These are phyloP conservation scores for Trametes villosa DNA, from an alignment of 768 basidiomycete species.

Conservation along the genomic window DNA sequence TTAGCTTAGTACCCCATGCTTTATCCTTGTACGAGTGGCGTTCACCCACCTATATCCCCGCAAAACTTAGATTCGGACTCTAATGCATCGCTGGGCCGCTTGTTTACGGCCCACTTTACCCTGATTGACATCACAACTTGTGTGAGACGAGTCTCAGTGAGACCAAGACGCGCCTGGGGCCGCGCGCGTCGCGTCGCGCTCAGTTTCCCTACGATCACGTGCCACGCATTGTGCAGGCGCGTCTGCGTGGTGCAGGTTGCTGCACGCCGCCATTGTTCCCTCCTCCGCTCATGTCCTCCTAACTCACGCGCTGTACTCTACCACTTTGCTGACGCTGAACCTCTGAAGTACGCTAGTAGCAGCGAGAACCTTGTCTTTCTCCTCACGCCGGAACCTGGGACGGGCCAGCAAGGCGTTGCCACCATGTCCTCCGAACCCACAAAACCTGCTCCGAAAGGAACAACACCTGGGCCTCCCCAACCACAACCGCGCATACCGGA, in stretches of 20 bases:
- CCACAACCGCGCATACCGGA: conserved; percentile 68
- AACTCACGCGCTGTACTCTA: background rate
- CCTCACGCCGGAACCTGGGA: background rate
- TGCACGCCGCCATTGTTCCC: conserved; percentile 8
- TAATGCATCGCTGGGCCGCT: too few species aligned
- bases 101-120: too few species aligned
- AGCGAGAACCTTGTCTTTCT: background rate
- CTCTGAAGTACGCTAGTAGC: background rate
- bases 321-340: background rate
- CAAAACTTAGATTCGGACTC: too few species aligned
- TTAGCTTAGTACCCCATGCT: background rate
- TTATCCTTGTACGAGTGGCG: too few species aligned
- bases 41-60: too few species aligned
- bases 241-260: conserved; percentile 1
- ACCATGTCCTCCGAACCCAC: conserved; percentile 24
- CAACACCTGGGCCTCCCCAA: conserved; percentile 16
- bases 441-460: conserved; percentile 14
- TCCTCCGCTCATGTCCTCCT: conserved; percentile 7
- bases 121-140: too few species aligned
- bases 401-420: background rate
- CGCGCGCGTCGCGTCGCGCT: conserved; percentile 13
- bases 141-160: too few species aligned
- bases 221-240: background rate
- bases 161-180: too few species aligned
- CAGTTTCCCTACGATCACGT: conserved; percentile 11